Base-by-base conservation (phyloP, 805 yeast species). In the Isabelozyma pseudorhagii region DNA sequence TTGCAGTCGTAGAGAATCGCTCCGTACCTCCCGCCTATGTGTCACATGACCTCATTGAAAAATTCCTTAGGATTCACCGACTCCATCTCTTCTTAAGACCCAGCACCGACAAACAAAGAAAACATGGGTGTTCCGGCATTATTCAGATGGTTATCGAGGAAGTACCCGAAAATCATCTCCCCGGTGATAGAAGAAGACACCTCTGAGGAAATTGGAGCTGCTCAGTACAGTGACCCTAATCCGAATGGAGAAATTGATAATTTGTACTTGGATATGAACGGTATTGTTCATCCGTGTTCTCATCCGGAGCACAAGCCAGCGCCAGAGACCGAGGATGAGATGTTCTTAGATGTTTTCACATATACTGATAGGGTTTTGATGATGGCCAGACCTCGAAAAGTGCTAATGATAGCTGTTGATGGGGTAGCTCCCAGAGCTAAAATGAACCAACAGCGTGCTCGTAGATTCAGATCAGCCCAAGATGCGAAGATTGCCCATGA, bases 401-500 rank as follows among this genome's bases (percentile, higher is more conserved):
- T 94, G 38, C 76, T 94, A 49, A 82, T 89, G 84, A 91, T 94
- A 66, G 98, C 99, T 2, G 96, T 94, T 34, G 99, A 94, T 73
- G 99, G 99, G 49, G 99, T 94, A 34, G 99, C 99, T 1, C 99
- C 99, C 18, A 79, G 98, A 62, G 98, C 97, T 27, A 92, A 92
- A 67, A 92, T 92, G 97, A 92, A 93, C 66, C 98, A 92, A 69
- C 98, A 92, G 70, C 79, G 98, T 57, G 85, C 97, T 2, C 84
- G 98, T 74, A 81, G 98, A 64, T 92, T 92, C 68, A 78, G 97
- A 58, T 82, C 96, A 11, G 97, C 97, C 0, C 84, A 84, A 64
- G 98, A 93, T 57, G 97, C 97, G 3, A 79, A 83, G 55, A 70
- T 87, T n/a, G 86, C 85, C 44, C 80, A 85, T 53, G 90, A 82